Base-by-base conservation (phyloP, 1,284 basidiomycete species). In the Cutaneotrichosporon daszewskae region DNA sequence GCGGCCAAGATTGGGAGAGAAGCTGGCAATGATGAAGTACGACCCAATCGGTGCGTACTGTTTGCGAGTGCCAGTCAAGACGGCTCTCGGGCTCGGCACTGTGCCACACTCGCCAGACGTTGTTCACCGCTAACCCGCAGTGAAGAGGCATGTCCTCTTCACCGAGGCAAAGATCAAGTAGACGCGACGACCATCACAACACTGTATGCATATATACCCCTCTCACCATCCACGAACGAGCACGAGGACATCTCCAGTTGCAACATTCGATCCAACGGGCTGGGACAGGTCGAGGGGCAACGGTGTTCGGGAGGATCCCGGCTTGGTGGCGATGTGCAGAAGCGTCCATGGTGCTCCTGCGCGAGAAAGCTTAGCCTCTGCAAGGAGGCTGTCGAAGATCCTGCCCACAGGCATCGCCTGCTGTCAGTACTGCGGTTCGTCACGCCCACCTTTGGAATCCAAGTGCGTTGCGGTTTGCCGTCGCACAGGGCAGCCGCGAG, bases 11-110 rank as follows among this genome's bases (percentile, higher is more conserved):
- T 68, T 79, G 58, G 82, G 79, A 4, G 79, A 84, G 18, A 83
- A 79, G 66, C 73, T 92, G 45, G 80, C 84, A 26, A 82, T 84
- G 27, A 84, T 91, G 58, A 91, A 92, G 71, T 92, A 90, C 69
- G 88, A 92, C 62, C 87, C 87, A 2, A 74, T 75, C 68, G 86
- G 88, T 88, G 64, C 53, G 81, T 69, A 17, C 24, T 22, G 20
- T 27, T n/a, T 3, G 18, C 23, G 4, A 13, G 20, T 5, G 8
- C 8, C 20, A 4, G n/a, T n/a, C n/a, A 27, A 14, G 26, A 13
- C 2, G 19, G 16, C 22, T 8, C 34, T n/a, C n/a, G n/a, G n/a
- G n/a, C n/a, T n/a, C n/a, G n/a, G n/a, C n/a, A n/a, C n/a, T n/a
- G 4, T 26, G 4, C 4, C 35, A 16, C 24, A 37, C 13, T 28